Evolutionary conservation across 2,329 filamentous ascomycete genomes (phyloP), one percentile per base, ranked within the genome.

Genomic region (Akanthomyces dipterigenus): DNA sequence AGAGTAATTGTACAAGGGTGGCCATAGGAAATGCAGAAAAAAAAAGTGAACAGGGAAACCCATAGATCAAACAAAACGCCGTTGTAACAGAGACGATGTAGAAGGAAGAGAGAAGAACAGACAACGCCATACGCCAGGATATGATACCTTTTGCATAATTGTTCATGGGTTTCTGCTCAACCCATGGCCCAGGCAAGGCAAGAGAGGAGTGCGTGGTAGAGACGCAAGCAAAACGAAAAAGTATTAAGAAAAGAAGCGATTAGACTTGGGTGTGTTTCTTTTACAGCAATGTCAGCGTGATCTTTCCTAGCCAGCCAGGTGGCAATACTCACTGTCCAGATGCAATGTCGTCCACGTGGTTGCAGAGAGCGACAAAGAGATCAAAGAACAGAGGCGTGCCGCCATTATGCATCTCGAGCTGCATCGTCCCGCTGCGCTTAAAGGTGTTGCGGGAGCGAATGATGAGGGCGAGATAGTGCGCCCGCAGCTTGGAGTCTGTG

Each of bases 381-480:
- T 96, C 93, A 72, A 96, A 97, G 78, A 96, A 96, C 63, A 96
- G 80, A 70, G 89, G 83, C 1, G 80, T 89, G 59, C 91, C 91
- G 31, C 93, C 93, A 64, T 86, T 85, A 73, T 89, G 89, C 92
- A 97, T 96, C 78, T 96, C 92, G 67, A 90, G 85, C 76, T 96
- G 93, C 92, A 96, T 96, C 3, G 92, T 96, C 60, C 92, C 91
- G 75, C 91, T 96, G 60, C 91, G 83, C 81, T 96, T 96, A 77
- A 97, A 96, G 2, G 91, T 96, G 70, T 85, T 84, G 66, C 93
- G 85, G 68, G 88, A 91, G 66, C 92, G 87, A 71, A 96, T 96
- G 75, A 96, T 96, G 70, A 96, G 85, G 20, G 93, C 91, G 42
- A 96, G 86, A 69, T 96, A 97, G 75, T 96, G 92, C 26, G 91